Evolutionary conservation across 805 yeast species (phyloP).

Genomic region (Isabelozyma heimii): DNA sequence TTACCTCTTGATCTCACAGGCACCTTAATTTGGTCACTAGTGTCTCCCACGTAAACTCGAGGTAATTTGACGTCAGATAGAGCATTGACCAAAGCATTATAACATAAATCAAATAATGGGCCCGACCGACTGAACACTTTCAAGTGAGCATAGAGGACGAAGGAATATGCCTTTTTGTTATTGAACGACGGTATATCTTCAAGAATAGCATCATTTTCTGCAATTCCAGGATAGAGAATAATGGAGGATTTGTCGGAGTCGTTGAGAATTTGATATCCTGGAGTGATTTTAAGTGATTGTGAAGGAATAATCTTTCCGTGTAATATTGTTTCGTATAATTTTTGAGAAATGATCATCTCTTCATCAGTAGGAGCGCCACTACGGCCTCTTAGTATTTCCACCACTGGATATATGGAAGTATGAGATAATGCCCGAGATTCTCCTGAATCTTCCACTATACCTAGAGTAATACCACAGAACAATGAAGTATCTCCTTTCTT

Average conservation of each 20-base stretch:
- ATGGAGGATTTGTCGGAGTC: constrained; percentile 8
- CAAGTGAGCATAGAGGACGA: constrained; percentile 66
- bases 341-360: constrained; percentile 73
- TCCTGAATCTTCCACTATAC: constrained; percentile 54
- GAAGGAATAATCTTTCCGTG: constrained; percentile 54
- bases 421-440: constrained; percentile 3
- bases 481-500: constrained; percentile 72
- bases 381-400: constrained; percentile 74
- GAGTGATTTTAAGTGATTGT: constrained; percentile 15
- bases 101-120: constrained; percentile 74
- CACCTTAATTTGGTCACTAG: constrained; percentile 49
- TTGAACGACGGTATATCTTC: constrained; percentile 10
- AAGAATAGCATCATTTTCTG: constrained; percentile 21
- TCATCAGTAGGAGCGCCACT: constrained; percentile 82
- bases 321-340: constrained; percentile 55
- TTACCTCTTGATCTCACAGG: constrained; percentile 53
- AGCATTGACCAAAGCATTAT: constrained; percentile 66
- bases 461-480: constrained; percentile 69
- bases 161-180: constrained; percentile 22
- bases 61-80: constrained; percentile 63
- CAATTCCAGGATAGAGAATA: constrained; percentile 23
- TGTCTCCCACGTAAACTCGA: constrained; percentile 63
- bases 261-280: constrained; percentile 12
- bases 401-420: constrained; percentile 61
- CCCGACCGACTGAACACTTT: constrained; percentile 80